Evolutionary conservation across 306 rosid genomes (phyloP), one percentile per base, ranked within the genome.

Genomic region (Fagus sylvatica): DNA sequence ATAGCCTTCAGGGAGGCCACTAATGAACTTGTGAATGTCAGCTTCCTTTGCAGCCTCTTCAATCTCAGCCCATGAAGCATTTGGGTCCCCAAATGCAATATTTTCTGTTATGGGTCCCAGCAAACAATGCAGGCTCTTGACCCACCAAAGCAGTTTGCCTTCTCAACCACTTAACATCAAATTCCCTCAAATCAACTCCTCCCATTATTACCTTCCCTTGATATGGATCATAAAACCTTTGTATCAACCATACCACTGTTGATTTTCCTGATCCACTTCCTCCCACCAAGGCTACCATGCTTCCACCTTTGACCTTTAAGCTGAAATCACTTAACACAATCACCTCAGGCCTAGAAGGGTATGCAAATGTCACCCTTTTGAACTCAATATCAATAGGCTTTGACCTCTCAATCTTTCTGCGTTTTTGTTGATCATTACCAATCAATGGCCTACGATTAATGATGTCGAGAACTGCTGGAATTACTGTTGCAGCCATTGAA

Each of bases 221-320:
- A 72, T 78, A 84, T 37, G 98, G 98, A 87, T 94, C 97, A 74
- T 94, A 94, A 86, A 94, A 94, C 77, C 98, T 90, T 75, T 89
- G 97, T 16, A 88, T 76, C 85, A 94, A 65, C 98, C 97, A 94
- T 73, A 90, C 53, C 32, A 94, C 92, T 0, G 98, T 94, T 54
- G 98, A 94, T 79, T 94, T 94, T 72, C 97, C 98, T 9, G 95
- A 94, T 59, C 97, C 98, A 56, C 98, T 90, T 66, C 89, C 85
- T 28, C 98, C 98, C 33, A 87, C 95, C 82, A 92, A 78, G 12
- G 94, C 98, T 84, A 89, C 97, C 1, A 80, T 89, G 80, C 95
- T 90, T 77, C 91, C 82, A 40, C 91, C 92, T 85, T 83, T 88
- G 39, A 90, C 76, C 86, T 88, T 89, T 73, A 92, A 86, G 72